phyloP scores from a whole-genome alignment of 2,329 filamentous ascomycete genomes.

The Colletotrichum sp. region DNA sequence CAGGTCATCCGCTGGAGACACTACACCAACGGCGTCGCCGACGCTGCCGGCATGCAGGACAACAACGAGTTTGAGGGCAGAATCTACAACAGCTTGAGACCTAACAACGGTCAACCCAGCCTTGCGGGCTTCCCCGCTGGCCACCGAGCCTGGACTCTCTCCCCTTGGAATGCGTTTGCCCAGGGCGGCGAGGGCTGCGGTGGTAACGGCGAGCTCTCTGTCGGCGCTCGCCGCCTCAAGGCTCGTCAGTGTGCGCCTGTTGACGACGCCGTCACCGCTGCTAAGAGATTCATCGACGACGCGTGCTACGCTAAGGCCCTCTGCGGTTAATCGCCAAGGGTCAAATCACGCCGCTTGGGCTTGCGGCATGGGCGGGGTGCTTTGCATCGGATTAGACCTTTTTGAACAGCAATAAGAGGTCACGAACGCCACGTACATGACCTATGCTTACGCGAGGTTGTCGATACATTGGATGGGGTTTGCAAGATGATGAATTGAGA shows the following conservation, averaged over 20 bases:
- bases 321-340: not conserved
- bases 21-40: not conserved
- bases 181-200: not conserved
- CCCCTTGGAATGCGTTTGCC: not conserved
- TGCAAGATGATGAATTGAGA: not conserved
- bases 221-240: not conserved
- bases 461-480: not conserved
- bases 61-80: not conserved
- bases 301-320: not conserved
- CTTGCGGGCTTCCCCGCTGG: not conserved
- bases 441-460: rapidly evolving
- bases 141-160: not conserved
- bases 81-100: not conserved
- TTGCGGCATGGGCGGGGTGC: not conserved
- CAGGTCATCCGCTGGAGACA: not conserved
- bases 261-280: not conserved
- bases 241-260: not conserved
- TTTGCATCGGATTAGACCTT: rapidly evolving
- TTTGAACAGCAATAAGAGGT: not conserved
- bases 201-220: not conserved
- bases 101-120: not conserved
- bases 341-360: not conserved
- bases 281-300: not conserved
- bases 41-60: not conserved
- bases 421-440: not conserved